phyloP scores from a whole-genome alignment of 768 basidiomycete genomes.

The Lentinula lateritia region DNA sequence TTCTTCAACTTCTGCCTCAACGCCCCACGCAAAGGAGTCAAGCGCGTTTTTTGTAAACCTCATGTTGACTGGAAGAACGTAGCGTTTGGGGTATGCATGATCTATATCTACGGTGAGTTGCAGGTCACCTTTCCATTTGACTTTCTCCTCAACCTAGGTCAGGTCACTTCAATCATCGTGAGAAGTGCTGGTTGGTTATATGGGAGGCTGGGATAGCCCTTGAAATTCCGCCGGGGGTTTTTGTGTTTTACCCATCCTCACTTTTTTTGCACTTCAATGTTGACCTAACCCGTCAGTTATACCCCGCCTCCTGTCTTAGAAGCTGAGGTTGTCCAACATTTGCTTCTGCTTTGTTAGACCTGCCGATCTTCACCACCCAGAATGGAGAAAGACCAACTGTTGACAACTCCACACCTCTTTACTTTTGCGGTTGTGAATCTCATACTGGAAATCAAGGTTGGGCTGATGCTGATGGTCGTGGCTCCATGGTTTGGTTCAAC shows the following conservation, averaged over 20 bases:
- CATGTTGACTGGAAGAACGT: conserved; percentile 21
- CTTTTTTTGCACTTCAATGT: conserved; percentile 29
- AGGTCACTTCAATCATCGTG: conserved; percentile 16
- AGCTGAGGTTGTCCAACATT: too few relatives aligned
- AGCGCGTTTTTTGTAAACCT: conserved; percentile 8
- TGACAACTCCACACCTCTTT: background rate
- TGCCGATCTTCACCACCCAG: background rate
- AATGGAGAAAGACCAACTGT: background rate
- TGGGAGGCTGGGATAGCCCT: conserved; percentile 28
- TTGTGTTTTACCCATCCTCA: conserved; percentile 24
- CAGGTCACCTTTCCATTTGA: too few relatives aligned
- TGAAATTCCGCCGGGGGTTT: conserved; percentile 25
- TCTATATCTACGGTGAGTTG: conserved; percentile 17
- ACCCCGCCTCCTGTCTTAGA: too few relatives aligned
- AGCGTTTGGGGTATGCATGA: conserved; percentile 19
- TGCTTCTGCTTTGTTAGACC: background rate
- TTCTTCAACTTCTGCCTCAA: conserved; percentile 26
- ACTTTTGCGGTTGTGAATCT: background rate
- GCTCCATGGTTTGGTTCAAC: conserved; percentile 7
- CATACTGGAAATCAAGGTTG: background rate
- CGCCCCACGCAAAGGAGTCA: conserved; percentile 8
- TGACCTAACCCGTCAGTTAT: conserved; percentile 18
- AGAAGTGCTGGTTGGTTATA: conserved; percentile 24
- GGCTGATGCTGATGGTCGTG: background rate
- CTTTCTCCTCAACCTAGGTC: too few relatives aligned